Conservation (phyloP, 495 filamentous ascomycete species). For the Lepraria neglecta region DNA sequence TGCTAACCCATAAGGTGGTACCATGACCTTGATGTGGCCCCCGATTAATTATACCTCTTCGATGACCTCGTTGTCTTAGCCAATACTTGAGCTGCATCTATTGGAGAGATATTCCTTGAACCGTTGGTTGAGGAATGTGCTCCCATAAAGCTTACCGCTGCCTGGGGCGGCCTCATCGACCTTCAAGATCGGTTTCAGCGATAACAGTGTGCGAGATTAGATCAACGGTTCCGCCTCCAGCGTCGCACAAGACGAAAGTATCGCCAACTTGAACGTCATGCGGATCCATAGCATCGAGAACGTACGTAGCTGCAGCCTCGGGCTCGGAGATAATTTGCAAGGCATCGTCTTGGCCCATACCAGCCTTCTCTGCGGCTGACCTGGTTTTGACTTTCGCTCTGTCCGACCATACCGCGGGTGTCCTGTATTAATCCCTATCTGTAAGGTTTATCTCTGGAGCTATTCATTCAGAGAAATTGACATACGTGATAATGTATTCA, state of each 20-base stretch:
- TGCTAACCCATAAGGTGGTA: too few species aligned
- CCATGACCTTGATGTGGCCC: too few species aligned
- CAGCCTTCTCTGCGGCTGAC: slow-evolving; percentile 59
- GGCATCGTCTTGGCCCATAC: slow-evolving; percentile 52
- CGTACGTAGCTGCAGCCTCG: slow-evolving; percentile 68
- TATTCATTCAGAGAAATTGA: too few species aligned
- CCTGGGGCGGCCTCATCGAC: slow-evolving; percentile 62
- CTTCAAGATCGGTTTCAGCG: slow-evolving; percentile 34
- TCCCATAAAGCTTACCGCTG: slow-evolving; percentile 56
- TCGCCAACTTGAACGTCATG: slow-evolving; percentile 42
- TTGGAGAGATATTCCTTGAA: slow-evolving; percentile 60
- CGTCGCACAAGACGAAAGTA: slow-evolving; percentile 31
- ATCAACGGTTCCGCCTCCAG: slow-evolving; percentile 53
- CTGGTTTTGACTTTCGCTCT: slow-evolving; percentile 59
- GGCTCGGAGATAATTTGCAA: slow-evolving; percentile 66
- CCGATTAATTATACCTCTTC: too few species aligned
- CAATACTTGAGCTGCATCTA: slow-evolving; percentile 33
- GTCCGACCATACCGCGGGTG: slow-evolving; percentile 59
- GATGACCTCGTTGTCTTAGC: slow-evolving; percentile 51
- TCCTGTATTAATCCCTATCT: not conserved
- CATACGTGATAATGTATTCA: slow-evolving; percentile 51
- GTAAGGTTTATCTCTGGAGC: too few species aligned
- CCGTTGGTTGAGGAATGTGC: slow-evolving; percentile 60
- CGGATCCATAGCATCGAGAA: slow-evolving; percentile 57
- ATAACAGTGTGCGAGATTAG: slow-evolving; percentile 48